phyloP scores from a whole-genome alignment of 345 rosid species.

The Citrus trifoliata region DNA sequence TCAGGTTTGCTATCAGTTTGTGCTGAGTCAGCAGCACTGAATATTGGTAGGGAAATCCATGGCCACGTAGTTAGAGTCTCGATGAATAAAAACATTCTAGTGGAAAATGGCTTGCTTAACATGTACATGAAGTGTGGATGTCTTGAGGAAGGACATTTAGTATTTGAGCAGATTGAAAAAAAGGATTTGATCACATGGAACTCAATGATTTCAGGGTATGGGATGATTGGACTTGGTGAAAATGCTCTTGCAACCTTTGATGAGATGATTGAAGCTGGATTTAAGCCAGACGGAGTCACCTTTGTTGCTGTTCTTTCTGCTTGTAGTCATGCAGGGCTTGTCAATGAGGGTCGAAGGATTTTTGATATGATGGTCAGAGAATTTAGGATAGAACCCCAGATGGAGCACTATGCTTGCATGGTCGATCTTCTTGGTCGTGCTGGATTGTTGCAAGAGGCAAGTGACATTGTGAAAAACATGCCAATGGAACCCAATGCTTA shows the following conservation, averaged over 20 bases:
- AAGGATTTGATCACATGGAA: conserved; percentile 65
- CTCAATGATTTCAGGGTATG: conserved; percentile 62
- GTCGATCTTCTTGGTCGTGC: conserved; percentile 75
- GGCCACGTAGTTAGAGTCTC: conserved; percentile 49
- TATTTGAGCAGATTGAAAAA: conserved; percentile 42
- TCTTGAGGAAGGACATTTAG: conserved; percentile 36
- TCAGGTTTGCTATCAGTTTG: conserved; percentile 60
- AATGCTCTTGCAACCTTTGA: conserved; percentile 48
- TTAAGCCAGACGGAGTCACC: conserved; percentile 55
- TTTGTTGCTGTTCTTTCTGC: conserved; percentile 76
- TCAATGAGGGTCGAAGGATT: conserved; percentile 44
- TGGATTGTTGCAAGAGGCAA: conserved; percentile 60
- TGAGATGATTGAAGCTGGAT: conserved; percentile 47
- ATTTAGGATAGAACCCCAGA: conserved; percentile 46
- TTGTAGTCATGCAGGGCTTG: conserved; percentile 74
- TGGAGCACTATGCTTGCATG: conserved; percentile 71
- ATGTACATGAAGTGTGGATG: conserved; percentile 75
- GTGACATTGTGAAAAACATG: conserved; percentile 52
- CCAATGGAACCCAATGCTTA: conserved; percentile 58
- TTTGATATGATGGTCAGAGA: conserved; percentile 39
- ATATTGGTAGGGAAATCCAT: conserved; percentile 65
- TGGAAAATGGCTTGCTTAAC: conserved; percentile 60
- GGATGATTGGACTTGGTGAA: conserved; percentile 59
- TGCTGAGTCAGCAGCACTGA: conserved; percentile 54
- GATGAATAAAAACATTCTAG: conserved; percentile 51